Percentiles rank a stretch among this genome's conserved stretches.
phyloP scores from a whole-genome alignment of 768 basidiomycete species.

The Megacollybia marginata region DNA sequence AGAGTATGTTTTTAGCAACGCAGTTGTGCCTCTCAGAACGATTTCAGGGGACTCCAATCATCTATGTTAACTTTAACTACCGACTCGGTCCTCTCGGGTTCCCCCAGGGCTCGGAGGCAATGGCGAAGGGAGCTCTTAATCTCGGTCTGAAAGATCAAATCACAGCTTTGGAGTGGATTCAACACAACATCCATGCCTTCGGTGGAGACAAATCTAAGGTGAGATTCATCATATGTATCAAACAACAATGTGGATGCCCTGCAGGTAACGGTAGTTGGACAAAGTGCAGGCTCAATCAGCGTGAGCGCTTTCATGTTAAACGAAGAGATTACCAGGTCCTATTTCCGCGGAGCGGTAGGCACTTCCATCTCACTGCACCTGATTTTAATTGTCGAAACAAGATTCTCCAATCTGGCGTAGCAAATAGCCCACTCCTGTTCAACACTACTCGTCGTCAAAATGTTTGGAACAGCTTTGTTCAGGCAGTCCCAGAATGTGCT shows the following conservation, averaged over 20 bases:
- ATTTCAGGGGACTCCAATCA: slow-evolving; percentile 16
- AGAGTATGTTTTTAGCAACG: slow-evolving; percentile 1
- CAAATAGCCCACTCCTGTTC: too few relatives aligned
- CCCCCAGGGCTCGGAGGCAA: too few relatives aligned
- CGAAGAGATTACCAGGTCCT: slow-evolving; percentile 6
- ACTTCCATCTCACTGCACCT: not conserved
- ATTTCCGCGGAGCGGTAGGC: slow-evolving; percentile 12
- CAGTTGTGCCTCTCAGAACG: not conserved
- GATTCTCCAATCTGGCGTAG: too few relatives aligned
- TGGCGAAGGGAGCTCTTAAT: too few relatives aligned
- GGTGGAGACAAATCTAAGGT: too few relatives aligned
- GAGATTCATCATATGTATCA: not conserved
- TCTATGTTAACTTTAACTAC: too few relatives aligned
- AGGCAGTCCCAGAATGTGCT: too few relatives aligned
- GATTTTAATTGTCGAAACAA: slow-evolving; percentile 1
- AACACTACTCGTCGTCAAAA: slow-evolving; percentile 9
- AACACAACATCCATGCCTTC: too few relatives aligned
- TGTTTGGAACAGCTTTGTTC: slow-evolving; percentile 5
- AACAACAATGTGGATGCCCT: not conserved
- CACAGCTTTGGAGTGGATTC: too few relatives aligned
- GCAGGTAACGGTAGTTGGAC: slow-evolving; percentile 26
- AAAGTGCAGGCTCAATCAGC: slow-evolving; percentile 28
- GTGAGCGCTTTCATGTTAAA: slow-evolving; percentile 17
- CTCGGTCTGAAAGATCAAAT: too few relatives aligned
- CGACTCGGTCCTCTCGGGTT: too few relatives aligned